Evolutionary conservation across 1,284 basidiomycete genomes (phyloP), one percentile per base, ranked within the genome.

Genomic region (Ceratobasidium papillatum): DNA sequence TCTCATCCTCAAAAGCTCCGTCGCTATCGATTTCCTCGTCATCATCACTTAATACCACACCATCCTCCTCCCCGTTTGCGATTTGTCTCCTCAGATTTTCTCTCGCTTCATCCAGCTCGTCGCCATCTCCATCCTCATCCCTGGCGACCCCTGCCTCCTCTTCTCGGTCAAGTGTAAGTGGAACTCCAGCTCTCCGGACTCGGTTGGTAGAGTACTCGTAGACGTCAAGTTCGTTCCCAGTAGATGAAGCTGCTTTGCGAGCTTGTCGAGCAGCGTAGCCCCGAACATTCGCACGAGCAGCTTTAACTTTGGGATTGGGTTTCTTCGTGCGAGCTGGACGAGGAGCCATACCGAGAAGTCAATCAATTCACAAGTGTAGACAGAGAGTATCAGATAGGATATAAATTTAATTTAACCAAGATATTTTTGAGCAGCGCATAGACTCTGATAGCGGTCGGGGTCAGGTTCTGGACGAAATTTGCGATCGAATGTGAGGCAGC

Each of bases 1-100:
- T 91, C 78, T 94, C 93, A 77, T 80, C 83, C 68, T 92, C 92
- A 78, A 94, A 93, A 0, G 92, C 92, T 76, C 84, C 91, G 79
- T 93, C 92, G 78, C 90, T 91, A 75, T 93, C 91, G 68, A 94
- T 87, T 76, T 93, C 92, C 78, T 94, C 92, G 77, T 94, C 92
- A 75, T 94, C 92, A 1, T 86, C 90, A 74, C 85, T 87, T 25
- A 76, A 63, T 12, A 80, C 76, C 19, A 78, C 76, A n/a, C 68
- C 78, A 27, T 76, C 77, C 74, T 79, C 81, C 71, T 88, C 87
- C 49, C 88, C 86, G n/a, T 89, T 88, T 5, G 84, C 86, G 51
- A 84, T 82, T 78, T 90, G 88, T 12, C 87, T 89, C 63, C 91
- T 85, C 64, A 92, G 80, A 75, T 87, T 84, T 9, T 89, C 86